phyloP scores from a whole-genome alignment of 2,329 filamentous ascomycete genomes.

The Hypoxylon sp. region DNA sequence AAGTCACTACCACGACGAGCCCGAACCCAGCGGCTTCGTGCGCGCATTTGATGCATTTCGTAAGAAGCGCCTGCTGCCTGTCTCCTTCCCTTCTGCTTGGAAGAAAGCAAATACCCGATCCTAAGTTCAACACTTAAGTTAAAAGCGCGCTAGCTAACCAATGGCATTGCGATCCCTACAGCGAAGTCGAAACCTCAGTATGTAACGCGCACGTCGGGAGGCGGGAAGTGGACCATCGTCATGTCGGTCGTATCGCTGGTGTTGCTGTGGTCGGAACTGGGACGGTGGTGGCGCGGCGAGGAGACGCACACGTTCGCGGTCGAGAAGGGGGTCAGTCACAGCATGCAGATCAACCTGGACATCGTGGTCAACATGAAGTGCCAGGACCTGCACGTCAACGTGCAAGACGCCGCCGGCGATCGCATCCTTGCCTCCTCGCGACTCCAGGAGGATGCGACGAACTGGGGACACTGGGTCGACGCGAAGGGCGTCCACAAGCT shows the following conservation, averaged over 20 bases:
- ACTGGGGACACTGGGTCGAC: constrained; percentile 84
- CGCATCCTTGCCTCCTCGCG: constrained; percentile 82
- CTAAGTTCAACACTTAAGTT: too few species aligned
- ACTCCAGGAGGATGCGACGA: constrained; percentile 78
- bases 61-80: constrained; percentile 57
- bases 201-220: constrained; percentile 81
- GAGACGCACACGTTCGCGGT: constrained; percentile 93
- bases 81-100: constrained; percentile 25
- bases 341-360: constrained; percentile 94
- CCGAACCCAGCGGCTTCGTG: constrained; percentile 72
- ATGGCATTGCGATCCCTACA: constrained; percentile 49
- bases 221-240: constrained; percentile 91
- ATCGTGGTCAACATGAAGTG: constrained; percentile 92
- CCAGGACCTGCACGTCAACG: constrained; percentile 89
- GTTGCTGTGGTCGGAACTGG: constrained; percentile 80
- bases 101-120: too few species aligned
- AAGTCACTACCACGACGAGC: constrained; percentile 77
- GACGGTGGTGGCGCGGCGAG: constrained; percentile 82
- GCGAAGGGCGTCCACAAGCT: constrained; percentile 70
- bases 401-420: constrained; percentile 94
- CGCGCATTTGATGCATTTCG: constrained; percentile 97
- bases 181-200: constrained; percentile 97
- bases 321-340: constrained; percentile 87
- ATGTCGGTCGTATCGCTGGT: constrained; percentile 78
- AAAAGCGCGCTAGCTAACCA: constrained; percentile 32